These are phyloP conservation scores for Xylariaceae sp. DNA, from an alignment of 2,329 filamentous ascomycete genomes.

Conservation along the genomic window DNA sequence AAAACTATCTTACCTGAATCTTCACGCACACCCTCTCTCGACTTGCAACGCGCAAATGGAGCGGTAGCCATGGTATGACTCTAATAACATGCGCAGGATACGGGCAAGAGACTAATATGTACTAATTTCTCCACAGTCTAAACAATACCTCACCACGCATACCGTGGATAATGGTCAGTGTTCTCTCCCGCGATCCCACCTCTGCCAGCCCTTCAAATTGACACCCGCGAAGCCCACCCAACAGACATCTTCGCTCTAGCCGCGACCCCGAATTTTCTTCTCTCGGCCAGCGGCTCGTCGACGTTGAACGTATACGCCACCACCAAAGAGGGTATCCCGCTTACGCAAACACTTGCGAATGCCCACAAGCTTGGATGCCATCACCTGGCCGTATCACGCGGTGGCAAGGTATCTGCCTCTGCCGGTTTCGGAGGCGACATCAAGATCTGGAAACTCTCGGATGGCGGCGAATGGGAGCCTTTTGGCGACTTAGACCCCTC, in stretches of 20 bases:
- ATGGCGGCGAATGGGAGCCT: constrained; percentile 49
- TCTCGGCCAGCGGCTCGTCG: constrained; percentile 83
- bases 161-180: constrained; percentile 76
- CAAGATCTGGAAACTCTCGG: constrained; percentile 69
- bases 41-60: constrained; percentile 25
- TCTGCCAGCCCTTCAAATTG: neutral
- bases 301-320: constrained; percentile 78
- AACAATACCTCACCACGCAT: constrained; percentile 94
- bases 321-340: constrained; percentile 64
- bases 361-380: constrained; percentile 90
- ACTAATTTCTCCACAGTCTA: constrained; percentile 63
- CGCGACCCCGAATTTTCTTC: constrained; percentile 65
- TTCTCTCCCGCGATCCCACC: neutral
- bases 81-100: neutral
- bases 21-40: no score
- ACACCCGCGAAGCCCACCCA: constrained; percentile 59
- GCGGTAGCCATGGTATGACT: constrained; percentile 35
- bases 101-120: no score
- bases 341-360: constrained; percentile 72
- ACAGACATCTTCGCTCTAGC: constrained; percentile 83
- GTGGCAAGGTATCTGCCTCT: constrained; percentile 71
- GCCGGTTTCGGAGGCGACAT: constrained; percentile 87
- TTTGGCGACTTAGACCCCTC: constrained; percentile 39
- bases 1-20: no score
- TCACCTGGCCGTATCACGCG: constrained; percentile 68